Base-by-base conservation (phyloP, 2,329 filamentous ascomycete species). In the Ascochyta clinopodiicola region DNA sequence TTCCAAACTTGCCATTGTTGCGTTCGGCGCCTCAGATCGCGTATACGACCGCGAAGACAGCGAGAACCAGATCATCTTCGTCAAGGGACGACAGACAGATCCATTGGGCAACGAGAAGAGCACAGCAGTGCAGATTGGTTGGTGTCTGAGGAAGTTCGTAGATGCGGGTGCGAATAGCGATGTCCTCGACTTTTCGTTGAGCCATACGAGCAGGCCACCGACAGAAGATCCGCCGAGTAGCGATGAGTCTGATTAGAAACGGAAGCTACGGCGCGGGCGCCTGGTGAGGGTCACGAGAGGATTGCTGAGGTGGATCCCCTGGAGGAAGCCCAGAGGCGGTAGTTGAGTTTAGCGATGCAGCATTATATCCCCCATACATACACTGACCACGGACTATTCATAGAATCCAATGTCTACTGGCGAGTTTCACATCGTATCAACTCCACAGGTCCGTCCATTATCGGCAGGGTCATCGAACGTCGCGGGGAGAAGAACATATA, bases 31-130 rank as follows among this genome's bases (percentile, higher is more conserved):
- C 10, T 79, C 77, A 1, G 78, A 81, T 56, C 78, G 77, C 44
- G 76, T 80, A 13, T 80, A 80, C 62, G 78, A 79, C 49, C 77
- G 78, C 17, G 76, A 80, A 62, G 79, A 81, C 53, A 76, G 71
- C 46, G 71, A 74, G 53, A 80, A 79, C 55, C 78, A 80, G 56
- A 73, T 80, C 55, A 76, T 81, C 44, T 81, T 77, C 60, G 73
- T 80, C 25, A 78, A 78, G 50, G 79, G 78, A 7, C 75, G 72
- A 6, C 75, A 77, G 38, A 57, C 73, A 1, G 76, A 79, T 42
- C 77, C 78, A 0, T 68, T 81, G 6, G 79, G 78, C 25, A 71
- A 69, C 35, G 72, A 73, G 44, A 71, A 68, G 39, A 68, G 74
- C 1, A 73, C 77, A 32, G 79, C 79, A 0, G 73, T 79, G 13